Conservation (phyloP, 305 asterid species). For the Nicotiana rustica region DNA sequence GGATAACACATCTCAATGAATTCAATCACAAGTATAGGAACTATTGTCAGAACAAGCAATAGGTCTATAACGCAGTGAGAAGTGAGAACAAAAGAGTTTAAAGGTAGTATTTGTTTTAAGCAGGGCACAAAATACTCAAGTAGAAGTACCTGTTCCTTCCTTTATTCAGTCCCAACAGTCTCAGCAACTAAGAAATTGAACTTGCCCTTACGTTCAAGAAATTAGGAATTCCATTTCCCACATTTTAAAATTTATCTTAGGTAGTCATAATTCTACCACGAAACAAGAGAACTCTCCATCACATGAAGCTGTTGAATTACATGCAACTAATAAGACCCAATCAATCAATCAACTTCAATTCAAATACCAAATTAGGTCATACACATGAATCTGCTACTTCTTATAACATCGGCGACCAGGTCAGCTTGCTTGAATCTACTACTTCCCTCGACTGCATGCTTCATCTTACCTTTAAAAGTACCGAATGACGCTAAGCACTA, state of each 20-base stretch:
- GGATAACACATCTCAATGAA: not conserved
- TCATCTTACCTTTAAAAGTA: not conserved
- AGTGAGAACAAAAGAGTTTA: not conserved
- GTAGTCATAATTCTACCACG: not conserved
- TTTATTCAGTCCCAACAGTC: conserved; percentile 11
- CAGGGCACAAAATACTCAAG: not conserved
- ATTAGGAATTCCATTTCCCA: not conserved
- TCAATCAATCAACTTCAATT: not conserved
- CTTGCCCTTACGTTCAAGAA: not conserved
- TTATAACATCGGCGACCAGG: not conserved
- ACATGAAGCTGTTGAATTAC: not conserved
- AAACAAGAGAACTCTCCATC: not conserved
- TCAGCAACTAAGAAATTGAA: conserved; percentile 4
- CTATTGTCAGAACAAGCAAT: conserved; percentile 6
- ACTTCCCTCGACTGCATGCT: not conserved
- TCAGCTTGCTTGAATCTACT: not conserved
- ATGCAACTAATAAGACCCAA: not conserved
- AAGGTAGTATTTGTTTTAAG: not conserved
- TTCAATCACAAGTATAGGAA: not conserved
- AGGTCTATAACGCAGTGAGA: not conserved
- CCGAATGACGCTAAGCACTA: not conserved
- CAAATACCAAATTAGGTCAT: not conserved
- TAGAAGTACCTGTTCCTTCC: not conserved
- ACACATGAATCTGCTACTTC: not conserved
- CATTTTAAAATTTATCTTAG: not conserved